A percentile compares a stretch with the other conserved stretches of the same genome.
phyloP scores from a whole-genome alignment of 345 rosid species.

The Populus davidiana region DNA sequence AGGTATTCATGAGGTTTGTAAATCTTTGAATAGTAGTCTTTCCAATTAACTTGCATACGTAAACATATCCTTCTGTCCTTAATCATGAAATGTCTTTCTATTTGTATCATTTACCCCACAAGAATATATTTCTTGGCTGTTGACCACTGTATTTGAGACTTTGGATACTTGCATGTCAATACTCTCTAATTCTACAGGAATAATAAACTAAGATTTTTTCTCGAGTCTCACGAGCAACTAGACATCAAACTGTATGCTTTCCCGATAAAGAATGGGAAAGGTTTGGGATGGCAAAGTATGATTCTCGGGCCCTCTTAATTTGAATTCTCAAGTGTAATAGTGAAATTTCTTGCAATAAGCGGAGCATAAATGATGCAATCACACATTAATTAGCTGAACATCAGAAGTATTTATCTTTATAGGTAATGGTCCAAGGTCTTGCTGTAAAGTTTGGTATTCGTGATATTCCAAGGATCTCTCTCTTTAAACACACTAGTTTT shows the following conservation, averaged over 20 bases:
- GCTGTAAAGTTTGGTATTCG: too few species aligned
- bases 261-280: background rate
- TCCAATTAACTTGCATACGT: background rate
- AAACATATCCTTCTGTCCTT: background rate
- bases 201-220: background rate
- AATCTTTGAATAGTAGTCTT: background rate
- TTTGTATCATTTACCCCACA: background rate
- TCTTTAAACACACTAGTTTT: too few species aligned
- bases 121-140: background rate
- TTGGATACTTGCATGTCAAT: background rate
- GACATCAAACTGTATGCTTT: background rate
- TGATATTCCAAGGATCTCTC: background rate
- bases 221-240: background rate
- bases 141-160: background rate
- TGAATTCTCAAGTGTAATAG: too few species aligned
- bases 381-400: background rate
- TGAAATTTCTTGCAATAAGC: too few species aligned
- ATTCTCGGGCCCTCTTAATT: background rate
- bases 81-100: background rate
- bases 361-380: background rate
- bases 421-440: too few species aligned
- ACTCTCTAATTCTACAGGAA: background rate
- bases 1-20: conserved; percentile 4
- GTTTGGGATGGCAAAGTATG: background rate
- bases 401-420: too few species aligned